Conservation (phyloP, 2,329 filamentous ascomycete species). For the Pyricularia grisea region DNA sequence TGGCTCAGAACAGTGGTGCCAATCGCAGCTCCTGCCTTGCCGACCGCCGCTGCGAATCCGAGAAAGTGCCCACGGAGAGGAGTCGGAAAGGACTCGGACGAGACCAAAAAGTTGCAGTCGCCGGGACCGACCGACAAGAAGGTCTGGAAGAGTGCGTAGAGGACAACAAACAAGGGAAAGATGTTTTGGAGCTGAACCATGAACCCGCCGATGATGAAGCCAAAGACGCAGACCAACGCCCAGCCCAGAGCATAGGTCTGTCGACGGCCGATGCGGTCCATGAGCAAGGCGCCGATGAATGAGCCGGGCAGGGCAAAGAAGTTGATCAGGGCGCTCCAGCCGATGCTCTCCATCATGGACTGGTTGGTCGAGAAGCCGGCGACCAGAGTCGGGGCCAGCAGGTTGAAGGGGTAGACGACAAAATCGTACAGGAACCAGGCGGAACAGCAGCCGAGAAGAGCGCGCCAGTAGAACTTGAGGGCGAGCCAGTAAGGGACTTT, state of each 20-base stretch:
- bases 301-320: slow-evolving; percentile 15
- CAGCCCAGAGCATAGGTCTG: slow-evolving; percentile 15
- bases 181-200: slow-evolving; percentile 34
- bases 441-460: slow-evolving; percentile 39
- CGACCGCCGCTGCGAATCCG: slow-evolving; percentile 37
- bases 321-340: slow-evolving; percentile 17
- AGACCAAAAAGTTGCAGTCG: slow-evolving; percentile 36
- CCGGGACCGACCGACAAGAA: slow-evolving; percentile 37
- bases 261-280: slow-evolving; percentile 15
- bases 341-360: slow-evolving; percentile 14
- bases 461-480: slow-evolving; percentile 40
- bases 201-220: slow-evolving; percentile 11
- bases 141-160: slow-evolving; percentile 40
- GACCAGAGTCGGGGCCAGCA: slow-evolving; percentile 13
- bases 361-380: slow-evolving; percentile 12
- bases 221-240: slow-evolving; percentile 15
- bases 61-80: slow-evolving; percentile 39
- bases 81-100: slow-evolving; percentile 39
- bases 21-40: slow-evolving; percentile 40
- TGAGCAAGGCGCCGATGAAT: slow-evolving; percentile 14
- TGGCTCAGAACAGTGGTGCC: slow-evolving; percentile 25
- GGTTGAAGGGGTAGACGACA: slow-evolving; percentile 13
- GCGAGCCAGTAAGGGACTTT: slow-evolving; percentile 34
- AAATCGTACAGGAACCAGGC: slow-evolving; percentile 39
- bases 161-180: slow-evolving; percentile 38